Evolutionary conservation across 2,329 filamentous ascomycete genomes (phyloP).

Genomic region (Annulohypoxylon truncatum): DNA sequence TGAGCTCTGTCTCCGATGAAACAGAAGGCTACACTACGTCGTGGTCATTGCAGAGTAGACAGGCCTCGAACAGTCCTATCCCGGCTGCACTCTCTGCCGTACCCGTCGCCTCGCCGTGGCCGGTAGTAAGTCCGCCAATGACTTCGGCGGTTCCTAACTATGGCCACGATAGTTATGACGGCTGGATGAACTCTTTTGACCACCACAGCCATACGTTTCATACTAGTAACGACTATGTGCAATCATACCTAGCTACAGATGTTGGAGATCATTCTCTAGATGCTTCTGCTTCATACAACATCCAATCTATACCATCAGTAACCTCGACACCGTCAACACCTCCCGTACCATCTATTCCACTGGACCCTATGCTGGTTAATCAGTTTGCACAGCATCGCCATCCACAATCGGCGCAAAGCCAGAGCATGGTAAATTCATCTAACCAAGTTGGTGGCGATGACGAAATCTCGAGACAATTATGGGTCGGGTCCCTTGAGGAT

Average conservation of each 20-base stretch:
- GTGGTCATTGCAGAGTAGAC: constrained; percentile 36
- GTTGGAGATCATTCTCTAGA: constrained; percentile 23
- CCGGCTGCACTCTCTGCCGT: constrained; percentile 33
- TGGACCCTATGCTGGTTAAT: constrained; percentile 33
- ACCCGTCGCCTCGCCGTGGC: constrained; percentile 32
- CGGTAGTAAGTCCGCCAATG: constrained; percentile 37
- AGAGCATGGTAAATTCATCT: constrained; percentile 21
- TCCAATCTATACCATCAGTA: constrained; percentile 37
- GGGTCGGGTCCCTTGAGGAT: constrained; percentile 35
- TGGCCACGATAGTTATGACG: constrained; percentile 39
- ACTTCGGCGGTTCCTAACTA: constrained; percentile 37
- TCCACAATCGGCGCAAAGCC: constrained; percentile 28
- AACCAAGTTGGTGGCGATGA: constrained; percentile 29
- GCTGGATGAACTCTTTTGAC: constrained; percentile 38
- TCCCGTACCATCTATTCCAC: constrained; percentile 23
- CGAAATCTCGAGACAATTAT: constrained; percentile 31
- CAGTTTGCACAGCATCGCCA: constrained; percentile 23
- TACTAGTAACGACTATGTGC: constrained; percentile 30
- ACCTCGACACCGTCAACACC: constrained; percentile 37
- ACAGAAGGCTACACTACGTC: constrained; percentile 41
- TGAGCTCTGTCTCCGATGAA: constrained; percentile 49
- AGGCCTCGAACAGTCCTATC: constrained; percentile 44
- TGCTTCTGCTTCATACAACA: constrained; percentile 34
- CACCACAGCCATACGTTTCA: constrained; percentile 34
- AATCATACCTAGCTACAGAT: constrained; percentile 34